phyloP scores from a whole-genome alignment of 768 basidiomycete genomes.

The Boletus eberwhitei region DNA sequence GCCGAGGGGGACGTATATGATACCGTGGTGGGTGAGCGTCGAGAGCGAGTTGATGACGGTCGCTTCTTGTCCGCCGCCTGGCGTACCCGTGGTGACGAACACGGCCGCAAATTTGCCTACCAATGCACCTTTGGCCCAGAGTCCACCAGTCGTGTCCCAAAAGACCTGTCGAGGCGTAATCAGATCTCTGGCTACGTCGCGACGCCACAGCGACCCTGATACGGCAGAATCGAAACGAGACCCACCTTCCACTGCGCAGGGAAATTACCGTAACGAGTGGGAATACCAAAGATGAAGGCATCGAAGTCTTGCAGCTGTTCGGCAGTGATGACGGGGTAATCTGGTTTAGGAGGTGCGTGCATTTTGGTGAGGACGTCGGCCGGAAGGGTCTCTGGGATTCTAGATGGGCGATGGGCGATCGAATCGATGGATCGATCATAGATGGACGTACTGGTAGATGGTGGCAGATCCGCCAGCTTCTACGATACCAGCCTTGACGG shows the following conservation, averaged over 20 bases:
- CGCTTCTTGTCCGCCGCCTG: constrained; percentile 74
- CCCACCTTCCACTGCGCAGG: constrained; percentile 61
- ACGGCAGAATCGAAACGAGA: not conserved
- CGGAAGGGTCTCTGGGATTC: constrained; percentile 77
- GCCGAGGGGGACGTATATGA: constrained; percentile 69
- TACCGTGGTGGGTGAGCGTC: constrained; percentile 69
- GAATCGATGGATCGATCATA: not conserved
- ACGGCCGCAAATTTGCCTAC: constrained; percentile 72
- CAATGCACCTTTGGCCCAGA: constrained; percentile 60
- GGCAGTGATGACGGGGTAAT: constrained; percentile 39
- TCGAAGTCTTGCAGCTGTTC: constrained; percentile 22
- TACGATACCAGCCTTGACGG: constrained; percentile 45
- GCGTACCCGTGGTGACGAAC: constrained; percentile 68
- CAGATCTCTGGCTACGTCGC: not conserved
- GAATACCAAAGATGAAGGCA: constrained; percentile 44
- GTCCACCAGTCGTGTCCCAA: constrained; percentile 70
- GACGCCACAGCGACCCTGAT: not conserved
- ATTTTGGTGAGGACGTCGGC: constrained; percentile 63
- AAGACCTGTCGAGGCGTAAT: constrained; percentile 44
- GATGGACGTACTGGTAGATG: constrained; percentile 53
- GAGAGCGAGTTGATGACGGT: constrained; percentile 51
- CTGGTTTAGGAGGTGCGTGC: constrained; percentile 65
- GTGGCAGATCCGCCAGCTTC: constrained; percentile 47
- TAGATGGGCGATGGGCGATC: constrained; percentile 24
- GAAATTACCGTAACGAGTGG: constrained; percentile 45